phyloP scores from a whole-genome alignment of 179 eudicot species.

The Camellia oleifera region DNA sequence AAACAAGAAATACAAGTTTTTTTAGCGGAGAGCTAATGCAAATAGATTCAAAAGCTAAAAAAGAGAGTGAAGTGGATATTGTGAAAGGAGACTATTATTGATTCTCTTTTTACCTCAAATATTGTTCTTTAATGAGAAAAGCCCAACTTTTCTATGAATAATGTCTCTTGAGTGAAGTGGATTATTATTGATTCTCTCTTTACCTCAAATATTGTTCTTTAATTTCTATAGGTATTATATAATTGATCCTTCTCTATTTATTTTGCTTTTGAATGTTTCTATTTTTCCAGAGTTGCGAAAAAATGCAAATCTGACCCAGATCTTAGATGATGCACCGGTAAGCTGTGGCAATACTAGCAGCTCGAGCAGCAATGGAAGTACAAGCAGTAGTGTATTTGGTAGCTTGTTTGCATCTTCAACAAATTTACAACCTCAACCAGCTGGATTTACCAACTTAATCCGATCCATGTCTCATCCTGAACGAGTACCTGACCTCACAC shows the following conservation, averaged over 20 bases:
- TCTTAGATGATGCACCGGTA: slow-evolving; percentile 36
- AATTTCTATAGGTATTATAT: not conserved
- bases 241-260: slow-evolving; percentile 22
- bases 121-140: slow-evolving; percentile 20
- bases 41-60: slow-evolving; percentile 25
- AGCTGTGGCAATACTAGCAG: slow-evolving; percentile 45
- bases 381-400: slow-evolving; percentile 71
- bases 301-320: slow-evolving; percentile 25
- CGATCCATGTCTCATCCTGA: slow-evolving; percentile 52
- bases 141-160: no score
- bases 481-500: slow-evolving; percentile 34
- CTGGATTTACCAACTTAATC: slow-evolving; percentile 59
- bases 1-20: slow-evolving; percentile 2
- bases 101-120: slow-evolving; percentile 26
- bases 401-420: slow-evolving; percentile 78
- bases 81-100: slow-evolving; percentile 46
- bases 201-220: not conserved
- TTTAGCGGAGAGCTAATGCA: not conserved
- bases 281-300: slow-evolving; percentile 43
- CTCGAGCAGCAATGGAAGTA: slow-evolving; percentile 52
- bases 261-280: slow-evolving; percentile 15
- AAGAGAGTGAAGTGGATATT: slow-evolving; percentile 19
- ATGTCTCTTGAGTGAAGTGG: slow-evolving; percentile 12
- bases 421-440: slow-evolving; percentile 43
- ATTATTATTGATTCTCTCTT: slow-evolving; percentile 35